Percentiles rank a stretch among this genome's conserved stretches.
These are phyloP conservation scores for Byssothecium circinans DNA, from an alignment of 2,329 filamentous ascomycete genomes.

Conservation along the genomic window DNA sequence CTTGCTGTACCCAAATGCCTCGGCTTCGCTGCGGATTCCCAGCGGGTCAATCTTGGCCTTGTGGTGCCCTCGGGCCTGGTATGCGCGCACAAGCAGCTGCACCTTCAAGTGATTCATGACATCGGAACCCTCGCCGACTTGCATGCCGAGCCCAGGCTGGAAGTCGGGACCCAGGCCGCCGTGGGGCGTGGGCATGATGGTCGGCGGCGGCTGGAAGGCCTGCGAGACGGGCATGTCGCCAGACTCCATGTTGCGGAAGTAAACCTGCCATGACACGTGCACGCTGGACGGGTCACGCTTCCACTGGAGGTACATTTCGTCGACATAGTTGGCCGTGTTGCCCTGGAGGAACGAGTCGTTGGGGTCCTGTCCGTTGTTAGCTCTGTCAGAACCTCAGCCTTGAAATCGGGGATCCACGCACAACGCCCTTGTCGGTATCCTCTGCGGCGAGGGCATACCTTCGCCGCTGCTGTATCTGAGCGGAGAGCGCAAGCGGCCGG, in stretches of 20 bases:
- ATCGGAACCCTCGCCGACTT: conserved; percentile 71
- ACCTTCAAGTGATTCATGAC: conserved; percentile 97
- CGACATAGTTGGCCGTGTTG: conserved; percentile 97
- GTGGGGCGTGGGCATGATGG: conserved; percentile 78
- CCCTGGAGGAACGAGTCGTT: conserved; percentile 96
- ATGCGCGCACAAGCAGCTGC: conserved; percentile 92
- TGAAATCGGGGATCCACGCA: conserved; percentile 43
- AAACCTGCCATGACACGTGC: conserved; percentile 97
- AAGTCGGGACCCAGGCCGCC: conserved; percentile 73
- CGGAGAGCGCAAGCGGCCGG: conserved; percentile 49
- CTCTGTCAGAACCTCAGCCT: conserved; percentile 2
- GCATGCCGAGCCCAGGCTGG: conserved; percentile 68
- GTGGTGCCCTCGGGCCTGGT: conserved; percentile 97
- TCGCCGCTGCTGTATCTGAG: conserved; percentile 52
- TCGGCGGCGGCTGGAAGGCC: conserved; percentile 94
- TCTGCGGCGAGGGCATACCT: conserved; percentile 62
- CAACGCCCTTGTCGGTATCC: conserved; percentile 63
- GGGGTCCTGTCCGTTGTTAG: conserved; percentile 62
- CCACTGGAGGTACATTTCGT: conserved; percentile 99
- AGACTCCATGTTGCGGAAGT: conserved; percentile 99
- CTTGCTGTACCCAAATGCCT: conserved; percentile 81
- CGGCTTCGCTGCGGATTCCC: conserved; percentile 83
- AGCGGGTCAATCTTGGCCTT: conserved; percentile 97
- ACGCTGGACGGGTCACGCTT: conserved; percentile 90
- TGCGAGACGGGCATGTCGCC: conserved; percentile 97